Evolutionary conservation across 352 stramenopile species (phyloP), one percentile per base, ranked within the genome.

Genomic region (Hyphochytrium catenoides): DNA sequence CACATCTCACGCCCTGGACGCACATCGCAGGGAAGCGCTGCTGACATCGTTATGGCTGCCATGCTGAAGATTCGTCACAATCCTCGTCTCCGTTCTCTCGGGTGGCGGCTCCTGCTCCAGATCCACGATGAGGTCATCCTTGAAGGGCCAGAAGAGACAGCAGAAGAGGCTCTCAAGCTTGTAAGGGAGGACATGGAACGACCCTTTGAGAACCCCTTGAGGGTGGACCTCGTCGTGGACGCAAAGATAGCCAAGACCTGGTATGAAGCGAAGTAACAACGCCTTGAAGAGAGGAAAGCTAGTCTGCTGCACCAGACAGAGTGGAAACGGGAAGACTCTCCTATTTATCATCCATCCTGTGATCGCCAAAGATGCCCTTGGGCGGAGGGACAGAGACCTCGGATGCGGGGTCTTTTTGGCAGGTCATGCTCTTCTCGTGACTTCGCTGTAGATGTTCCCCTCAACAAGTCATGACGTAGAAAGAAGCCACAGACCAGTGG

Each of bases 41-140:
- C 92, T 0, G 90, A 98, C 46, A 76, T 99, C 5, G 91, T 95
- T 0, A 98, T 98, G 87, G 90, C 95, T 50, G 92, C 89, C 3
- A 99, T 99, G 92, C 69, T 97, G 20, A 91, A 86, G 22, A 85
- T 99, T 18, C 86, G 95, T 44, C 54, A 82, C 11, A 85, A 84
- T 47, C 48, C 77, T 34, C 62, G 78, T 16, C 54, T 99, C 7
- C 70, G 78, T 23, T 49, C 76, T 43, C 59, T 97, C 2, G 91
- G 92, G 2, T 99, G 84, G 77, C 90, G 94, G 43, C 79, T 99
- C 55, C 58, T 99, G 14, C 85, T 95, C 40, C 90, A 98, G 54
- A 92, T 99, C 43, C 91, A 98, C 50, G 87, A 98, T 50, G 91
- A 99, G 59, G 90, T 97, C 23, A 98, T 99, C 42, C 58, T 98